Evolutionary conservation across 129 eudicot genomes (phyloP).

Genomic region (Helianthus tuberosus): DNA sequence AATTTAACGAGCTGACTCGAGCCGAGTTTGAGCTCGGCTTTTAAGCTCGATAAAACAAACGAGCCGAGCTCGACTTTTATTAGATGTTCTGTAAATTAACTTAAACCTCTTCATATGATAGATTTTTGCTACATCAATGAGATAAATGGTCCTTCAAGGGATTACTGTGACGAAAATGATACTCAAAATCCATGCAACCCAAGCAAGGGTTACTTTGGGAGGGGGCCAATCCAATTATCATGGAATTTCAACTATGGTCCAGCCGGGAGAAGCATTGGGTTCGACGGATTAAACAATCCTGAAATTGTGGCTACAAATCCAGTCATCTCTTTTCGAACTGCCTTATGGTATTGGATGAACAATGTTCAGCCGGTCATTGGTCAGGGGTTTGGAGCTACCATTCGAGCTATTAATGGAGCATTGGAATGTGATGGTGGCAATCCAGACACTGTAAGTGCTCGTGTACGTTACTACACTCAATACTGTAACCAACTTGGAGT

Average conservation of each 20-base stretch:
- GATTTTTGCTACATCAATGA: conserved; percentile 36
- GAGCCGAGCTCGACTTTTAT: too few species aligned
- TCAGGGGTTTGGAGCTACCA: conserved; percentile 37
- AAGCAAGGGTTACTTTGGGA: conserved; percentile 38
- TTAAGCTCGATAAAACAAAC: too few species aligned
- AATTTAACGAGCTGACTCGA: too few species aligned
- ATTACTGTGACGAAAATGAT: conserved; percentile 30
- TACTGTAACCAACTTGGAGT: conserved; percentile 28
- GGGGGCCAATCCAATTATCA: conserved; percentile 38
- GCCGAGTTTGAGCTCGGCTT: too few species aligned
- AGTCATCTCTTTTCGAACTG: conserved; percentile 26
- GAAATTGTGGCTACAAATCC: conserved; percentile 34
- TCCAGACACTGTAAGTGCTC: conserved; percentile 27
- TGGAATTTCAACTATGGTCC: conserved; percentile 41
- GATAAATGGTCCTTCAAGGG: conserved; percentile 31
- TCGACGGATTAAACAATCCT: conserved; percentile 38
- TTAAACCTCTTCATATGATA: not conserved
- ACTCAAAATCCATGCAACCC: conserved; percentile 36
- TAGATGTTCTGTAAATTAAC: too few species aligned
- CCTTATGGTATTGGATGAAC: conserved; percentile 37
- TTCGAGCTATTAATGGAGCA: conserved; percentile 29
- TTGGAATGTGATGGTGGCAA: conserved; percentile 33
- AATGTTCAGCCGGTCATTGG: conserved; percentile 29
- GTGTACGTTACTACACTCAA: conserved; percentile 30
- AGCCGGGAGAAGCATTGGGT: conserved; percentile 36